Base-by-base conservation (phyloP, 306 rosid species). In the Psophocarpus tetragonolobus region DNA sequence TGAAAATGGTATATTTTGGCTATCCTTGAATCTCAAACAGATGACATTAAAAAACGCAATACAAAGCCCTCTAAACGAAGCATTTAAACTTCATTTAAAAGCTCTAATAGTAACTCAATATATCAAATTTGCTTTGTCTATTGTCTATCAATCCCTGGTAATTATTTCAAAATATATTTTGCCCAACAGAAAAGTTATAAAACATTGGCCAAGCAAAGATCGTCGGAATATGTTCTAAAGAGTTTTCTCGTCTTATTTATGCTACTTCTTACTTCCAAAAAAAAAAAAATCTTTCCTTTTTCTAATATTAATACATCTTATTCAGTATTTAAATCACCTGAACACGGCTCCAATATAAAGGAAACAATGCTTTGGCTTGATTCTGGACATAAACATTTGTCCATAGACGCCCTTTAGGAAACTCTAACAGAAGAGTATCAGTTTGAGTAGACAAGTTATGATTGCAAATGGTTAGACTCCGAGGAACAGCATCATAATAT, bases 351-450 rank as follows among this genome's bases (percentile, higher is more conserved):
- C 98, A 95, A 67, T 84, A 91, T 68, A 95, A 80, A 82, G 97
- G 98, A 85, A 92, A 88, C 89, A 95, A 86, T 44, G 97, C 97
- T 90, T 89, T 95, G 12, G 98, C 98, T 77, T 95, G 97, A 86
- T 92, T 85, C 84, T 87, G 83, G 77, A 95, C 83, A 76, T 91
- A 84, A 76, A 95, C 87, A 85, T 95, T 95, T 61, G 97, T 95
- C 98, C 98, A 95, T 77, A 95, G 97, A 24, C 88, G 96, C 84
- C 80, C 85, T 87, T 95, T 92, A 54, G 98, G 98, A 83, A 95
- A 95, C 77, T 91, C 97, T 71, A 91, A 79, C 75, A 95, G 84
- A 74, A 95, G 97, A 5, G 98, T 95, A 84, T 95, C 97, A 21
- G 97, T 92, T 80, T 75, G 85, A 17, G 98, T 95, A 62, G 98